Base-by-base conservation (phyloP, 805 yeast genomes). In the Yarrowia sp. region DNA sequence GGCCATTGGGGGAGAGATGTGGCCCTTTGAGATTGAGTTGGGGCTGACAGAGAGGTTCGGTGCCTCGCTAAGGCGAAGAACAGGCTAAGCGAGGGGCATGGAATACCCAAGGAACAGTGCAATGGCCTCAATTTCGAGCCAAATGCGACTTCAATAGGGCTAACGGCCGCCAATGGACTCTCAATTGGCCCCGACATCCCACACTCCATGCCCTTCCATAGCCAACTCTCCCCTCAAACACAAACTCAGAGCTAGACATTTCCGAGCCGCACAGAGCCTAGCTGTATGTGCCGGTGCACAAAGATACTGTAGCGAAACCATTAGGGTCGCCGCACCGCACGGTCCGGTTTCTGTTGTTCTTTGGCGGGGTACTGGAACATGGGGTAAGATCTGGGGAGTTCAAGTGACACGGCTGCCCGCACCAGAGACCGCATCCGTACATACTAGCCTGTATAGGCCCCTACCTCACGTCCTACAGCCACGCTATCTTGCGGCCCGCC, bases 201-300 rank as follows among this genome's bases (percentile, higher is more conserved):
- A 10, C 32, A 32, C 22, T 46, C 35, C 32, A 19, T 16, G 32
- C 12, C n/a, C 35, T 46, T 46, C 50, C 50, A 46, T 19, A 22
- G 32, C 50, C 50, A 46, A 22, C 50, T 46, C 50, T 46, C 35
- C 52, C 52, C 52, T 26, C 36, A 48, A 26, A 22, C 35, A 46
- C 35, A 46, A 48, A 48, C 52, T 36, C 52, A 48, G 52, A 48
- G 52, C 52, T 48, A 48, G 52, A 14, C 52, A 14, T 48, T 48
- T 48, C 52, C 52, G 52, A 48, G 52, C 52, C 52, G 52, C 52
- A 46, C 15, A 5, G 22, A 22, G 50, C n/a, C 15, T 19, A 46
- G n/a, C 15, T 26, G 32, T 26, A 26, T 19, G n/a, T 8, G n/a
- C 32, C 50, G 50, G 50, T 11, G 10, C 32, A 48, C 16, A 48